phyloP scores from a whole-genome alignment of 2,329 filamentous ascomycete genomes.

The Colletotrichum sp. region DNA sequence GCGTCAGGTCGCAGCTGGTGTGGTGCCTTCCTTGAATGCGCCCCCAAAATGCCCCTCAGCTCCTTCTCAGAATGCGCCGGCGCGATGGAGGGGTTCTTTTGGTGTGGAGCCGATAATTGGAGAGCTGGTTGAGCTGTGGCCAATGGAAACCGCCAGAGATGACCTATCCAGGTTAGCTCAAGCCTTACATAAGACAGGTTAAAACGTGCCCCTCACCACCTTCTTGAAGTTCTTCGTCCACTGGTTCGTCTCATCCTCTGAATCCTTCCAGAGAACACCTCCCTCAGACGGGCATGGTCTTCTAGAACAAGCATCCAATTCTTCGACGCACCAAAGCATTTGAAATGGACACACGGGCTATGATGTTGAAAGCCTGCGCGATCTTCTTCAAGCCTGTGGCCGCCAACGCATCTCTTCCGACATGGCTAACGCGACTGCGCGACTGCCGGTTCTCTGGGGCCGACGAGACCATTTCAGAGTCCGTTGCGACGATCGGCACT shows the following conservation, averaged over 20 bases:
- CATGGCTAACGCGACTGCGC: neutral
- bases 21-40: neutral
- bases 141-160: neutral
- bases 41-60: neutral
- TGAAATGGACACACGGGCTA: neutral
- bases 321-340: neutral
- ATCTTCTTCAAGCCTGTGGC: neutral
- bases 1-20: conserved; percentile 9
- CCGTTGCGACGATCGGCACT: neutral
- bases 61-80: neutral
- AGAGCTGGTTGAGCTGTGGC: neutral
- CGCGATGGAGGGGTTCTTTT: neutral
- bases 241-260: neutral
- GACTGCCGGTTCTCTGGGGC: neutral
- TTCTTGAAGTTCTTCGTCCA: neutral
- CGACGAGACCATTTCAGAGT: neutral
- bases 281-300: neutral
- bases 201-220: neutral
- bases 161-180: neutral
- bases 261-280: neutral
- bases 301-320: neutral
- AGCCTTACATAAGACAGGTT: neutral
- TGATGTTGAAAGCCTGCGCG: neutral
- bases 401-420: neutral
- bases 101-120: neutral